Evolutionary conservation across 163 green algal species (phyloP).

Genomic region (Trebouxiophyceae sp.): DNA sequence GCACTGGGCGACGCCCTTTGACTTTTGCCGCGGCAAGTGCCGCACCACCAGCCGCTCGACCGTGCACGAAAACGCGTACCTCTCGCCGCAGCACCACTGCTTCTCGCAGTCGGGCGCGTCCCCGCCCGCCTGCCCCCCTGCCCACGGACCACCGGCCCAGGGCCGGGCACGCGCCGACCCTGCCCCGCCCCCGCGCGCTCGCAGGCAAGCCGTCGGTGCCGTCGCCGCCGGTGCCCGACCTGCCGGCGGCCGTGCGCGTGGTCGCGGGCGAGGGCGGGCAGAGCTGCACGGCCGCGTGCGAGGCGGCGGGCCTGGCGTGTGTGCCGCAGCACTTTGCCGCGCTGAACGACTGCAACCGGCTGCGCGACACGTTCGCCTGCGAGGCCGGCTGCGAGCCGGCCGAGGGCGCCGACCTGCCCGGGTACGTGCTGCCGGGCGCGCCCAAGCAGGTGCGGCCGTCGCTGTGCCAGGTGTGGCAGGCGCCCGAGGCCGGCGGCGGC

Average conservation of each 20-base stretch:
- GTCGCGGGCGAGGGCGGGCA: constrained; percentile 24
- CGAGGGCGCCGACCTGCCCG: constrained; percentile 27
- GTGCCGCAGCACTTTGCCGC: constrained; percentile 26
- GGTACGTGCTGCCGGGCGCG: constrained; percentile 40
- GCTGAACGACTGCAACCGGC: constrained; percentile 66
- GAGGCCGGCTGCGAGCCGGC: constrained; percentile 33
- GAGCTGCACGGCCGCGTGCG: constrained; percentile 48
- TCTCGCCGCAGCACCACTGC: constrained; percentile 62
- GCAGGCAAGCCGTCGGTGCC: constrained; percentile 22
- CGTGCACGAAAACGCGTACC: constrained; percentile 81
- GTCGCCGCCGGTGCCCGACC: constrained; percentile 22
- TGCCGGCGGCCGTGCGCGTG: constrained; percentile 31
- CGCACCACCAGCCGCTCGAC: constrained; percentile 69
- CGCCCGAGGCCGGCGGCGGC: not conserved
- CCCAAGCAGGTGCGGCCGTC: constrained; percentile 52
- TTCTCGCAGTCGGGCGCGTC: constrained; percentile 51
- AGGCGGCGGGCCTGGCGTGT: constrained; percentile 28
- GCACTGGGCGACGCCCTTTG: constrained; percentile 50
- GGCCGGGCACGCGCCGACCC: too few species aligned
- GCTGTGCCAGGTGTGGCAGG: constrained; percentile 40
- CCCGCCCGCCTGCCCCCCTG: too few species aligned
- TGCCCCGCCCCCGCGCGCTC: not conserved
- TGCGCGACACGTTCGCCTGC: constrained; percentile 53
- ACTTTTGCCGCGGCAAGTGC: constrained; percentile 71
- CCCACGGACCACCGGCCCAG: too few species aligned